Percentiles rank a stretch among this genome's conserved stretches.
Evolutionary conservation across 805 yeast species (phyloP).

Genomic region (Barnettozyma siamensis): DNA sequence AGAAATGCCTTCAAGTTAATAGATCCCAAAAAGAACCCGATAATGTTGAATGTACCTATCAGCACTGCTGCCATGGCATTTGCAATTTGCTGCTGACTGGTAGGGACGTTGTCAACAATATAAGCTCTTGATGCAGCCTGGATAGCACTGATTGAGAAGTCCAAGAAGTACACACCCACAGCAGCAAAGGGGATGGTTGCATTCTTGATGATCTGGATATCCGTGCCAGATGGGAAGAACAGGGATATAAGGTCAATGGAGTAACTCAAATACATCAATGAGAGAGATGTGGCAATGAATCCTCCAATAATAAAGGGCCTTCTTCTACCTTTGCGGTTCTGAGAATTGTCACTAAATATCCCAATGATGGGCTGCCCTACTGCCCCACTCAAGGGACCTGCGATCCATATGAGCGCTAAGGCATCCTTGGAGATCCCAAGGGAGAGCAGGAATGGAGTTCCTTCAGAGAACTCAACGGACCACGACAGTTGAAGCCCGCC

Average conservation of each 20-base stretch:
- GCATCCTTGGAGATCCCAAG: constrained; percentile 54
- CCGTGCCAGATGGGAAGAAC: constrained; percentile 24
- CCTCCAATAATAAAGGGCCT: constrained; percentile 56
- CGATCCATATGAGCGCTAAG: constrained; percentile 58
- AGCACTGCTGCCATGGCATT: constrained; percentile 65
- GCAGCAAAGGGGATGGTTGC: constrained; percentile 46
- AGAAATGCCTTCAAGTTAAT: constrained; percentile 34
- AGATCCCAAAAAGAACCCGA: constrained; percentile 51
- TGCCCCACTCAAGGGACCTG: constrained; percentile 61
- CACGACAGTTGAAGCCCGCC: constrained; percentile 61
- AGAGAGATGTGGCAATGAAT: constrained; percentile 39
- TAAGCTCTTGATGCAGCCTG: constrained; percentile 58
- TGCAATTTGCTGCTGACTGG: constrained; percentile 50
- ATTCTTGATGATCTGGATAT: constrained; percentile 23
- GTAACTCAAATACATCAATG: constrained; percentile 41
- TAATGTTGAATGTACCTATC: constrained; percentile 54
- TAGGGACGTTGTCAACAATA: constrained; percentile 55
- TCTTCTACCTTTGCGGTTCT: constrained; percentile 42
- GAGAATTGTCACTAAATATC: constrained; percentile 46
- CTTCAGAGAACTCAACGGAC: constrained; percentile 61
- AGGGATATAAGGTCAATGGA: constrained; percentile 35
- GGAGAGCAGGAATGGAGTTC: constrained; percentile 55
- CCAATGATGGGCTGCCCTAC: constrained; percentile 64
- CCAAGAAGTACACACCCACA: constrained; percentile 45
- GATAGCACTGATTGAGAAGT: constrained; percentile 52